A percentile compares a stretch with the other conserved stretches of the same genome.
Conservation (phyloP, 2,329 filamentous ascomycete genomes). For the Paraphoma sp. region DNA sequence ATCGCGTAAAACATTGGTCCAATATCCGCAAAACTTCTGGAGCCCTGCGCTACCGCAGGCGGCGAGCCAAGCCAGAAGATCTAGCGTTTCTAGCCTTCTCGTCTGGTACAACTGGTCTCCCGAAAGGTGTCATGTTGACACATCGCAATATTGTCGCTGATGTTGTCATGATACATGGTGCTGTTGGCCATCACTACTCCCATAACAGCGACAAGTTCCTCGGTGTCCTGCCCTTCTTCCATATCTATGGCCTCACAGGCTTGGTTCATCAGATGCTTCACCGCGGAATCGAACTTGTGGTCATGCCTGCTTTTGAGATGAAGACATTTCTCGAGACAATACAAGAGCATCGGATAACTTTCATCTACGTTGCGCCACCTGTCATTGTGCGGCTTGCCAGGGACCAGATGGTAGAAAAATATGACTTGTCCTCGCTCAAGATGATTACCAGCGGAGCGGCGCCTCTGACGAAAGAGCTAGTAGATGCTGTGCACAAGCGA, state of each 20-base stretch:
- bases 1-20: conserved; percentile 72
- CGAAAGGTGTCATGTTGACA: conserved; percentile 54
- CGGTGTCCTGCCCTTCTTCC: conserved; percentile 85
- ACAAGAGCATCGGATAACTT: conserved; percentile 76
- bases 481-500: conserved; percentile 74
- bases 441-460: conserved; percentile 89
- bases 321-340: conserved; percentile 77
- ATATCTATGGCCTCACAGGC: conserved; percentile 83
- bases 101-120: conserved; percentile 52
- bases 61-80: conserved; percentile 68
- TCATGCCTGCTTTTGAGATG: conserved; percentile 82
- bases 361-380: conserved; percentile 81
- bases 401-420: conserved; percentile 76
- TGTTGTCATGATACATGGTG: conserved; percentile 82
- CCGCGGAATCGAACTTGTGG: conserved; percentile 69
- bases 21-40: conserved; percentile 70
- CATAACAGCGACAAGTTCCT: conserved; percentile 67
- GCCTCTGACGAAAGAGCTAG: conserved; percentile 79
- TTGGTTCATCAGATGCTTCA: conserved; percentile 73
- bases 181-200: conserved; percentile 82
- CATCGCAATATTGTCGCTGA: conserved; percentile 62
- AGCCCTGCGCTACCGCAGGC: conserved; percentile 63
- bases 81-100: conserved; percentile 76
- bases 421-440: conserved; percentile 77
- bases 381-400: conserved; percentile 81